These are phyloP conservation scores for Volvox reticuliferus DNA, from an alignment of 139 green algal species.

Conservation along the genomic window DNA sequence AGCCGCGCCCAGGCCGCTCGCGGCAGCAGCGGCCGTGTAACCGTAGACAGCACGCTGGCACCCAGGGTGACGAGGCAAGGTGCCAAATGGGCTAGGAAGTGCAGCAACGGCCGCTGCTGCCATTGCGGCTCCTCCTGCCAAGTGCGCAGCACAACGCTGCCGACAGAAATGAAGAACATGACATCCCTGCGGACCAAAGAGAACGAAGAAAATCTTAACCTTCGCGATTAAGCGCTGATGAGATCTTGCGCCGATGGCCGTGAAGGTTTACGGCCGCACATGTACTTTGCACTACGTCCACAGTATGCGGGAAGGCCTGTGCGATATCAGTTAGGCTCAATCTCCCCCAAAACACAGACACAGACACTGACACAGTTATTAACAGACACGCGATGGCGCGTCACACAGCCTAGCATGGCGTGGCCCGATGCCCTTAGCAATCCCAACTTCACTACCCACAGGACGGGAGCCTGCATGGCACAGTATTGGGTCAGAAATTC, in stretches of 20 bases:
- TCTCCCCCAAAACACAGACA: too few species aligned
- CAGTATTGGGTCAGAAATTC: conserved; percentile 2
- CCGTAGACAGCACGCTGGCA: background rate
- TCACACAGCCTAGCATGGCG: too few species aligned
- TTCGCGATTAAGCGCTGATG: too few species aligned
- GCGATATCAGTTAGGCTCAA: too few species aligned
- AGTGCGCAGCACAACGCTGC: background rate
- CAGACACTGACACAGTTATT: too few species aligned
- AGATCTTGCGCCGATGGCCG: too few species aligned
- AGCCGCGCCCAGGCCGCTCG: background rate
- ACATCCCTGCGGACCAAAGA: background rate
- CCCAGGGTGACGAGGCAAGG: background rate
- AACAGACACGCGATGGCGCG: too few species aligned
- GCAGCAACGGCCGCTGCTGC: background rate
- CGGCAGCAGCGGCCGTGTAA: background rate
- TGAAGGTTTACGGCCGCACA: too few species aligned
- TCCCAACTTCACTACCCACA: background rate
- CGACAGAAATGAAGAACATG: background rate
- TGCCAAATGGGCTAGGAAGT: conserved; percentile 1
- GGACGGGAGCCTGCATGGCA: background rate
- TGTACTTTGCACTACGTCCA: too few species aligned
- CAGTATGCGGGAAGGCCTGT: too few species aligned
- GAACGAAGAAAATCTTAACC: too few species aligned
- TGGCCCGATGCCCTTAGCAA: too few species aligned
- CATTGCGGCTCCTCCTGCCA: background rate